Conservation (phyloP, 768 basidiomycete species). For the Chalciporus sphaerocephalus region DNA sequence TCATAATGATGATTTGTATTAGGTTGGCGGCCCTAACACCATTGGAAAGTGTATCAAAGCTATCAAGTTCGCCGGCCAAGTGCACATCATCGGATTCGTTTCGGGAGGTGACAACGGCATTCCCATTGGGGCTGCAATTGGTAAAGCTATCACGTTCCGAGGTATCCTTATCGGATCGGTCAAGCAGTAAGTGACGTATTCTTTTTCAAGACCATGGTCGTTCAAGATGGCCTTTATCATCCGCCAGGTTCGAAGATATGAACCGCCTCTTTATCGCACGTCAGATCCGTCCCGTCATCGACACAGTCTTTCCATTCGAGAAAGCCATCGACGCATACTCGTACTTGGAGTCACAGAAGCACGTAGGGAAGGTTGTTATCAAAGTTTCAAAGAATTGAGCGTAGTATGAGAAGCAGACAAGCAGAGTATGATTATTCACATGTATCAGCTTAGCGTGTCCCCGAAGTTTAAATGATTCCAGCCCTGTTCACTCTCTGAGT, state of each 20-base stretch:
- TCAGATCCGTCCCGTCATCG: slow-evolving; percentile 46
- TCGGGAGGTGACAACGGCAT: slow-evolving; percentile 29
- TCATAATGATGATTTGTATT: neutral
- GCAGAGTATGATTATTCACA: too few species aligned
- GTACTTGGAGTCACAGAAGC: slow-evolving; percentile 49
- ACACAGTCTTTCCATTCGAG: slow-evolving; percentile 57
- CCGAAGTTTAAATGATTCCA: too few species aligned
- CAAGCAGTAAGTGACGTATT: slow-evolving; percentile 42
- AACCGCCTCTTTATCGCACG: slow-evolving; percentile 43
- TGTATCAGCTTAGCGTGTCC: too few species aligned
- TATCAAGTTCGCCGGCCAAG: slow-evolving; percentile 38
- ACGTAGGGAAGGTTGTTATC: slow-evolving; percentile 61
- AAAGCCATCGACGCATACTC: slow-evolving; percentile 49
- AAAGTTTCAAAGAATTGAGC: slow-evolving; percentile 34
- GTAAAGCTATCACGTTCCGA: slow-evolving; percentile 40
- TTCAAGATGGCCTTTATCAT: too few species aligned
- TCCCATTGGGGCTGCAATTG: slow-evolving; percentile 35
- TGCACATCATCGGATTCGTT: slow-evolving; percentile 53
- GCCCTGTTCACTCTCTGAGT: too few species aligned
- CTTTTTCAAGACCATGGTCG: neutral
- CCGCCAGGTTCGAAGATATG: slow-evolving; percentile 54
- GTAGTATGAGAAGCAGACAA: too few species aligned
- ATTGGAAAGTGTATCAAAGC: slow-evolving; percentile 41
- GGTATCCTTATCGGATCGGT: slow-evolving; percentile 56
- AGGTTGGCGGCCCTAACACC: slow-evolving; percentile 56